phyloP scores from a whole-genome alignment of 768 basidiomycete genomes.

The Pulveroboletus sp. region DNA sequence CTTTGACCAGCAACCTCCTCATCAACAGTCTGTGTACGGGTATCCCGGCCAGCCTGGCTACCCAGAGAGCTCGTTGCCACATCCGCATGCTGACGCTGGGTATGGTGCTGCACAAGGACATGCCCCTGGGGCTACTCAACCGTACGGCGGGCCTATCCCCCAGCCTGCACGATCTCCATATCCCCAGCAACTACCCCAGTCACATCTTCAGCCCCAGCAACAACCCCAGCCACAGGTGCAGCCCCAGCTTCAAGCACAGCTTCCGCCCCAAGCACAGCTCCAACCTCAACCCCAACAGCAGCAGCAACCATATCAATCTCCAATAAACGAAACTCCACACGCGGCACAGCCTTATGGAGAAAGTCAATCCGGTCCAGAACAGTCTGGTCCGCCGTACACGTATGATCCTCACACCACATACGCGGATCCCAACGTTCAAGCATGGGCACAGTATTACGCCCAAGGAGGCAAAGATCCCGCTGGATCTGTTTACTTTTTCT shows the following conservation, averaged over 20 bases:
- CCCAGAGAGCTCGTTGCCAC: conserved; percentile 25
- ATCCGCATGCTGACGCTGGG: conserved; percentile 23
- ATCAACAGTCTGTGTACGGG: conserved; percentile 28
- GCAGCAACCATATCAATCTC: conserved; percentile 20
- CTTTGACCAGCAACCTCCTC: conserved; percentile 44
- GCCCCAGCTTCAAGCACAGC: conserved; percentile 29
- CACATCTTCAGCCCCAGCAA: conserved; percentile 36
- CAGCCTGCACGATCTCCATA: conserved; percentile 32
- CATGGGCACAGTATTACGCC: conserved; percentile 84
- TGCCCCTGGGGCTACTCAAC: conserved; percentile 14
- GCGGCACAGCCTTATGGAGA: conserved; percentile 11
- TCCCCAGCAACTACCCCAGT: conserved; percentile 30
- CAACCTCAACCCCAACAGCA: conserved; percentile 31
- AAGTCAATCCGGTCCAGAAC: conserved; percentile 17
- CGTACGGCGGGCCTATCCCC: conserved; percentile 17
- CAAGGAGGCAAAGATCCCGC: conserved; percentile 71
- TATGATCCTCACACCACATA: conserved; percentile 69
- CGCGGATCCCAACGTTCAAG: conserved; percentile 75
- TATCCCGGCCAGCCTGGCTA: conserved; percentile 23
- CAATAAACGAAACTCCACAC: conserved; percentile 6
- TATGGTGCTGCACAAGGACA: conserved; percentile 25
- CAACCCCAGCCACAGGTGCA: conserved; percentile 32
- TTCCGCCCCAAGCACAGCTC: conserved; percentile 25
- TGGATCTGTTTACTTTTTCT: conserved; percentile 77
- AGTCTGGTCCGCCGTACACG: conserved; percentile 43